phyloP scores from a whole-genome alignment of 2,329 filamentous ascomycete species.

The Endoconidiophora laricicola region DNA sequence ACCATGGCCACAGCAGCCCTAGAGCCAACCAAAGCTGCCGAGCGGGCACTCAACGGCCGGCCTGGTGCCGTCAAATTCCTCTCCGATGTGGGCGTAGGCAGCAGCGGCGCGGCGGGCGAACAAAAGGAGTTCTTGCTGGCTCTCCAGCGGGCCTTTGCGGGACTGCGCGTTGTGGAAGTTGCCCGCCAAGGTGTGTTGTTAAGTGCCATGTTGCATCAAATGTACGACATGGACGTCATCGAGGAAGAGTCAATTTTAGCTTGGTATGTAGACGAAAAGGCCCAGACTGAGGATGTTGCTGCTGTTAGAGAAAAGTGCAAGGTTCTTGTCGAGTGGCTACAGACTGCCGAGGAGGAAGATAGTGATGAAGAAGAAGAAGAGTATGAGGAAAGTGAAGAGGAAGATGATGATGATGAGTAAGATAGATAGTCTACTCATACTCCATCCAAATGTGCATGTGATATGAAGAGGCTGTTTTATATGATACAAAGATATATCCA shows the following conservation, averaged over 20 bases:
- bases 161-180: slow-evolving; percentile 40
- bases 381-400: slow-evolving; percentile 26
- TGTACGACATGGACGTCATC: slow-evolving; percentile 70
- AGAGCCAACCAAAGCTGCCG: slow-evolving; percentile 48
- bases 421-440: background rate
- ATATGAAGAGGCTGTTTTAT: background rate
- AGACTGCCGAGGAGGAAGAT: slow-evolving; percentile 46
- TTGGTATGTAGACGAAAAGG: slow-evolving; percentile 71
- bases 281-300: slow-evolving; percentile 44
- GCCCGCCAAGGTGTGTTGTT: slow-evolving; percentile 44
- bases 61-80: slow-evolving; percentile 39
- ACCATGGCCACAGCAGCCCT: slow-evolving; percentile 25
- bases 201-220: slow-evolving; percentile 62
- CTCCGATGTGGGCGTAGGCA: slow-evolving; percentile 40
- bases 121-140: slow-evolving; percentile 75
- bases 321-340: slow-evolving; percentile 69
- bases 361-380: slow-evolving; percentile 48
- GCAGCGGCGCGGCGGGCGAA: slow-evolving; percentile 48
- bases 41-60: slow-evolving; percentile 38
- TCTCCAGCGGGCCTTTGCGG: slow-evolving; percentile 62
- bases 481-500: background rate
- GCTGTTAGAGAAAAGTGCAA: slow-evolving; percentile 57
- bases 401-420: slow-evolving; percentile 14
- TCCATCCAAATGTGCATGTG: background rate
- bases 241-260: slow-evolving; percentile 76